These are phyloP conservation scores for Ustilago shanxiensis DNA, from an alignment of 1,284 basidiomycete genomes.

Conservation along the genomic window DNA sequence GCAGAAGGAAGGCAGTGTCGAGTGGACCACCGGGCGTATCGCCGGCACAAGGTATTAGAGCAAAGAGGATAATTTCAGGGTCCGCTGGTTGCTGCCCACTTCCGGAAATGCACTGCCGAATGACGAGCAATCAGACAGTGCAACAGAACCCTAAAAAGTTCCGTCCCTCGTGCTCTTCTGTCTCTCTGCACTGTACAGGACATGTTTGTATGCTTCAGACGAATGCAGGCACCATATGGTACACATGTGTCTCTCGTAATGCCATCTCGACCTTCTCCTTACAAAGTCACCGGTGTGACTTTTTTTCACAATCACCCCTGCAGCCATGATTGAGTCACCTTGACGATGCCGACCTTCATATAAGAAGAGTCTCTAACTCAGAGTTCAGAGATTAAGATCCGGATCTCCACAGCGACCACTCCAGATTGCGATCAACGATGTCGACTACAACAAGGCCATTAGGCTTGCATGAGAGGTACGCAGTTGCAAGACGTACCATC, in stretches of 20 bases:
- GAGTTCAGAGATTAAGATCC: not conserved
- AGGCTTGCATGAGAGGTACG: conserved; percentile 37
- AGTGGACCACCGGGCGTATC: not conserved
- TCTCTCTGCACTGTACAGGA: too few species aligned
- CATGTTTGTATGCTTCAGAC: too few species aligned
- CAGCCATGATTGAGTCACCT: too few species aligned
- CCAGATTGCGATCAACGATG: conserved; percentile 4
- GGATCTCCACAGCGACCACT: not conserved
- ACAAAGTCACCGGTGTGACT: too few species aligned
- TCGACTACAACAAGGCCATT: conserved; percentile 13
- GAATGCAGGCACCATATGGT: too few species aligned
- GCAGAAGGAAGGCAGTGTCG: not conserved
- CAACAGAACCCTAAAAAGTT: not conserved
- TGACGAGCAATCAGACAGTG: too few species aligned
- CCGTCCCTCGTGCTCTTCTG: not conserved
- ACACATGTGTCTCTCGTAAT: too few species aligned
- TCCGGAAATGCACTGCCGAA: too few species aligned
- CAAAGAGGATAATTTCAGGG: not conserved
- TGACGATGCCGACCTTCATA: too few species aligned
- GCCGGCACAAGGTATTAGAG: not conserved
- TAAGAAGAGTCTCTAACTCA: too few species aligned
- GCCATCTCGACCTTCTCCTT: too few species aligned
- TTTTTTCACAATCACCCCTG: too few species aligned
- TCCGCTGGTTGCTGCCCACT: not conserved
- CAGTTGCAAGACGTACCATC: conserved; percentile 22